phyloP scores from a whole-genome alignment of 2,329 filamentous ascomycete species.

The Neofusicoccum laricinum region DNA sequence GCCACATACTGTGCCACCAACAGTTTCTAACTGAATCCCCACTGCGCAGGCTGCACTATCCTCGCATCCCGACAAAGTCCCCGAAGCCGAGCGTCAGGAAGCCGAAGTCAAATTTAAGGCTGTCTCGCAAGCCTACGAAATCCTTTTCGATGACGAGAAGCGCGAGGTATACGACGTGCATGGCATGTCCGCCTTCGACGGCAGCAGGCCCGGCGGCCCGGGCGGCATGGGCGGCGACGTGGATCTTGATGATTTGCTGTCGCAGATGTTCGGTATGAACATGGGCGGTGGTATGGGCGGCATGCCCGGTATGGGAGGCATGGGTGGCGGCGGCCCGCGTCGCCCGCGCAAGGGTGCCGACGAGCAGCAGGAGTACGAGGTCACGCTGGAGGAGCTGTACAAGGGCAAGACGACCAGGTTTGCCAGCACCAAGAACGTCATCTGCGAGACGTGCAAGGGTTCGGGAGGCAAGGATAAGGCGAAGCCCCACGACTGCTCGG shows the following conservation, averaged over 20 bases:
- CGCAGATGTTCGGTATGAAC: constrained; percentile 77
- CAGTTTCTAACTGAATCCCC: constrained; percentile 12
- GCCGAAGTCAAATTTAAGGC: constrained; percentile 92
- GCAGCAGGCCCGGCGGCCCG: constrained; percentile 59
- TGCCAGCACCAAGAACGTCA: constrained; percentile 87
- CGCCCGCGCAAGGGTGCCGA: constrained; percentile 69
- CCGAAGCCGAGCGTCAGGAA: constrained; percentile 77
- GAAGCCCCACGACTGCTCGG: constrained; percentile 76
- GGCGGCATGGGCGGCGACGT: constrained; percentile 64
- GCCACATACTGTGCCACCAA: no score
- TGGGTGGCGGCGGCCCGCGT: constrained; percentile 48
- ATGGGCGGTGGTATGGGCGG: constrained; percentile 61
- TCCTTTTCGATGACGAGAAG: constrained; percentile 93
- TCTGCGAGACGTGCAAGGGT: constrained; percentile 85
- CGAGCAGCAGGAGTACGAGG: constrained; percentile 88
- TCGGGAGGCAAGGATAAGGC: constrained; percentile 88
- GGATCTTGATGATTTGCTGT: constrained; percentile 88
- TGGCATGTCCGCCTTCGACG: constrained; percentile 94
- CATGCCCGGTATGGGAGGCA: constrained; percentile 52
- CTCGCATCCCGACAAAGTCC: constrained; percentile 93
- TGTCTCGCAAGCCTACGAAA: constrained; percentile 93
- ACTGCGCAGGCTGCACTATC: constrained; percentile 69
- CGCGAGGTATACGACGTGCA: constrained; percentile 87
- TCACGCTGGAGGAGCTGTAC: constrained; percentile 91
- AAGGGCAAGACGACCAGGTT: constrained; percentile 99